A percentile compares a stretch with the other conserved stretches of the same genome.
These are phyloP conservation scores for Porogramme epimiltina DNA, from an alignment of 1,284 basidiomycete species.

Conservation along the genomic window DNA sequence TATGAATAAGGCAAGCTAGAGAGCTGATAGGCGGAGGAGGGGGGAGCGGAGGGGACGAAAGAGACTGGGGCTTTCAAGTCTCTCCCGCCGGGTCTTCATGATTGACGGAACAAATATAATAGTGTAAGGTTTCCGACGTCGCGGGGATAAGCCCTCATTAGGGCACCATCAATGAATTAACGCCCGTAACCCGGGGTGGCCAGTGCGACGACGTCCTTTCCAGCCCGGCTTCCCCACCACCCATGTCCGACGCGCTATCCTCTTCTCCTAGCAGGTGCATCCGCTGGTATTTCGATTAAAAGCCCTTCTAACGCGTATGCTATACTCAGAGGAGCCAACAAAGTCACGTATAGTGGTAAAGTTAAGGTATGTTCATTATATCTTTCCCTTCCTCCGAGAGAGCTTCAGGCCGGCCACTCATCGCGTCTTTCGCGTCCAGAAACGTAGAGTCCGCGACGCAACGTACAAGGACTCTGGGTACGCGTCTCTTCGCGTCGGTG, in stretches of 20 bases:
- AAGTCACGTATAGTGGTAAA: conserved; percentile 43
- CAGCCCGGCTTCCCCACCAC: background rate
- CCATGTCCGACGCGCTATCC: conserved; percentile 19
- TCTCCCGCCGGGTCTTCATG: too few relatives aligned
- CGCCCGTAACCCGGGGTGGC: too few relatives aligned
- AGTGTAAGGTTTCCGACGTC: too few relatives aligned
- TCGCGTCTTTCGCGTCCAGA: conserved; percentile 14
- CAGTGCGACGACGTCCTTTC: background rate
- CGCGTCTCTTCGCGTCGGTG: background rate
- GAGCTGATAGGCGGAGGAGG: too few relatives aligned
- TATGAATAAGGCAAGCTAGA: too few relatives aligned
- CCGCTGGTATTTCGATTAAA: background rate
- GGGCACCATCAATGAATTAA: too few relatives aligned
- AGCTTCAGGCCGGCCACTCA: background rate
- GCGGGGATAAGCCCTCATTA: too few relatives aligned
- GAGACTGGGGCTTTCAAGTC: too few relatives aligned
- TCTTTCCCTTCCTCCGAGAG: background rate
- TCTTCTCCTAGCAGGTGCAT: conserved; percentile 21
- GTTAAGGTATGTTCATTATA: conserved; percentile 39
- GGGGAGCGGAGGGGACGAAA: too few relatives aligned
- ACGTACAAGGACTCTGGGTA: conserved; percentile 18
- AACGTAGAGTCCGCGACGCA: conserved; percentile 7
- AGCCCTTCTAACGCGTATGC: background rate
- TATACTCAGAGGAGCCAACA: conserved; percentile 24
- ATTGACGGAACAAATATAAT: too few relatives aligned